A percentile compares a stretch with the other conserved stretches of the same genome.
phyloP scores from a whole-genome alignment of 805 yeast genomes.

The Candida germanica region DNA sequence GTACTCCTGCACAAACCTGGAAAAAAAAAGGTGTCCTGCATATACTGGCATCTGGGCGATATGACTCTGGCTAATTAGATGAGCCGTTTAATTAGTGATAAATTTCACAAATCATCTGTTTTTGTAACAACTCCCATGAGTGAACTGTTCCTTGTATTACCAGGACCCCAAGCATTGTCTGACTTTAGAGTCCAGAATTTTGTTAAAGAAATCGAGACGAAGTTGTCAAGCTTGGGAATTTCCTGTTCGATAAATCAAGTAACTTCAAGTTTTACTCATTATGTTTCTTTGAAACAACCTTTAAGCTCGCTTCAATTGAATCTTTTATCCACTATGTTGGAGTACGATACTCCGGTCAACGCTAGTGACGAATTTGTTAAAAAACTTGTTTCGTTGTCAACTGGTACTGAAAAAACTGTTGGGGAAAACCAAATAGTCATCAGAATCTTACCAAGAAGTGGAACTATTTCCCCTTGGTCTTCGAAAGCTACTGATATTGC shows the following conservation, averaged over 20 bases:
- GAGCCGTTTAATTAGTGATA: neutral
- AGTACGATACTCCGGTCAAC: constrained; percentile 71
- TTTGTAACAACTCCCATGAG: constrained; percentile 3
- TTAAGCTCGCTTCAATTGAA: constrained; percentile 40
- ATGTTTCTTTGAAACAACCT: constrained; percentile 54
- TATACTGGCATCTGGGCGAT: no score
- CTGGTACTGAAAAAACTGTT: constrained; percentile 7
- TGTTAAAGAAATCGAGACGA: constrained; percentile 67
- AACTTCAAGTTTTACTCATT: constrained; percentile 76
- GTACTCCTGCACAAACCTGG: no score
- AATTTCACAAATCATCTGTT: neutral
- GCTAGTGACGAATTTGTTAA: constrained; percentile 30
- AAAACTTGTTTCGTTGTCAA: constrained; percentile 33
- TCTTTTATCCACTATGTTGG: constrained; percentile 60
- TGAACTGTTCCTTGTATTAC: constrained; percentile 42
- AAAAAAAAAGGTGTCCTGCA: no score
- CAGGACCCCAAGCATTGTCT: constrained; percentile 91
- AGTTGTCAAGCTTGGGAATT: constrained; percentile 45
- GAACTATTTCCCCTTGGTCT: constrained; percentile 99
- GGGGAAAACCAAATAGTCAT: constrained; percentile 42
- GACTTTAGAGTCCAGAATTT: constrained; percentile 77
- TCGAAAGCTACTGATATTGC: constrained; percentile 97
- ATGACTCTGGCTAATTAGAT: constrained; percentile 3
- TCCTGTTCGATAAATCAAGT: constrained; percentile 62
- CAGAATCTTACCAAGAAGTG: constrained; percentile 84